These are phyloP conservation scores for Phytophthora lateralis DNA, from an alignment of 352 stramenopile genomes.

Conservation along the genomic window DNA sequence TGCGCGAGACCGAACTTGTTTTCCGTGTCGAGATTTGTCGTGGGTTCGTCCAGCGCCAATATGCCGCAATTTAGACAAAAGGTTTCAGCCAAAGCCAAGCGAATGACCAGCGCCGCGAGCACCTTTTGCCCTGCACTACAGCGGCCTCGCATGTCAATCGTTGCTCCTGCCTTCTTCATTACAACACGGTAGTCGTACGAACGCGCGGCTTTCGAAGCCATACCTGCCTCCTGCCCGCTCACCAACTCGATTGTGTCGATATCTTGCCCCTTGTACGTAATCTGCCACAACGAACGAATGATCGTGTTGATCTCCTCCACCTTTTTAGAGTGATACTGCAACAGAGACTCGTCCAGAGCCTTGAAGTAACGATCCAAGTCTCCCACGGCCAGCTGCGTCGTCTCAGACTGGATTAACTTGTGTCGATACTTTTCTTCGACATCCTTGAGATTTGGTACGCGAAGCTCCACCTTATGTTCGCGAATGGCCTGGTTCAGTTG, in stretches of 20 bases:
- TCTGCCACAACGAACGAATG: conserved; percentile 97
- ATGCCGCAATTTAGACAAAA: conserved; percentile 99
- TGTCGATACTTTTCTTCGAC: conserved; percentile 94
- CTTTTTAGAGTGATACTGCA: conserved; percentile 98
- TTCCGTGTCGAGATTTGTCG: conserved; percentile 96
- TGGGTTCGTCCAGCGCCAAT: conserved; percentile 98
- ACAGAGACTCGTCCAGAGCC: conserved; percentile 94
- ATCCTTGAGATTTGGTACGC: conserved; percentile 84
- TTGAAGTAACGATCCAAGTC: conserved; percentile 99
- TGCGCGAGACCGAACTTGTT: conserved; percentile 95
- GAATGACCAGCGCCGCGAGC: conserved; percentile 96
- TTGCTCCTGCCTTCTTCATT: conserved; percentile 96
- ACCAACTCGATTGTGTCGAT: conserved; percentile 99
- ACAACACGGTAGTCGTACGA: conserved; percentile 99
- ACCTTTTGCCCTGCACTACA: conserved; percentile 99
- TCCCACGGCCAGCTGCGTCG: conserved; percentile 94
- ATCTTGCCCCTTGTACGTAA: conserved; percentile 99
- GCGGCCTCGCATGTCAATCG: conserved; percentile 98
- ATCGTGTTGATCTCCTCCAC: conserved; percentile 99
- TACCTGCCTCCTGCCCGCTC: conserved; percentile 89
- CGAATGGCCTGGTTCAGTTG: conserved; percentile 60
- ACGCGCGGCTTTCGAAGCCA: conserved; percentile 55
- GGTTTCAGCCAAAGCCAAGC: conserved; percentile 97
- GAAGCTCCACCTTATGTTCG: conserved; percentile 68
- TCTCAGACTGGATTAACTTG: conserved; percentile 96